Conservation (phyloP, 2,329 filamentous ascomycete genomes). For the Akanthomyces lecanii region DNA sequence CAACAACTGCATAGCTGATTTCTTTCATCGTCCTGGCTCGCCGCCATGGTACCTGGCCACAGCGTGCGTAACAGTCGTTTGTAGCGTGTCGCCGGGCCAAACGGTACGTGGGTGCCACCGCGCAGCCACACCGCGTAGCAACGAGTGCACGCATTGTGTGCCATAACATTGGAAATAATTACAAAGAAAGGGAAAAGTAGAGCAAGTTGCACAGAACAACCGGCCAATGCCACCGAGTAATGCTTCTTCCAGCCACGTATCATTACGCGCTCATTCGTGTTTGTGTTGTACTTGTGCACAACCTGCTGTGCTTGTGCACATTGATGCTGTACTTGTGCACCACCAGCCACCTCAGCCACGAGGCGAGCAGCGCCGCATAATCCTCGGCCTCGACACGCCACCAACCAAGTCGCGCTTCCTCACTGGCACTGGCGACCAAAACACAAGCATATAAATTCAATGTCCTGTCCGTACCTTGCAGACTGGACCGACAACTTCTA, state of each 20-base stretch:
- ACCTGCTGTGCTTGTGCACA: background rate
- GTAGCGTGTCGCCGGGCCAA: background rate
- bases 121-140: background rate
- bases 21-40: background rate
- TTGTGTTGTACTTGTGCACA: background rate
- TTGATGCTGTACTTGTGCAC: background rate
- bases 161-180: background rate
- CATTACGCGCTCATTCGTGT: background rate
- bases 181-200: background rate
- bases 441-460: conserved; percentile 7
- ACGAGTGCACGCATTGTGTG: background rate
- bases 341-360: background rate
- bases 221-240: background rate
- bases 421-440: conserved; percentile 11
- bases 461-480: background rate
- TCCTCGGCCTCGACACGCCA: conserved; percentile 20
- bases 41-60: background rate
- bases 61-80: background rate
- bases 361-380: conserved; percentile 18
- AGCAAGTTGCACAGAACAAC: background rate
- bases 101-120: background rate
- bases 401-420: conserved; percentile 17
- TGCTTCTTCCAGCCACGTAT: background rate
- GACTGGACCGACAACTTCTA: background rate
- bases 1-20: background rate